Conservation (phyloP, 2,329 filamentous ascomycete species). For the Alternaria gaisen region DNA sequence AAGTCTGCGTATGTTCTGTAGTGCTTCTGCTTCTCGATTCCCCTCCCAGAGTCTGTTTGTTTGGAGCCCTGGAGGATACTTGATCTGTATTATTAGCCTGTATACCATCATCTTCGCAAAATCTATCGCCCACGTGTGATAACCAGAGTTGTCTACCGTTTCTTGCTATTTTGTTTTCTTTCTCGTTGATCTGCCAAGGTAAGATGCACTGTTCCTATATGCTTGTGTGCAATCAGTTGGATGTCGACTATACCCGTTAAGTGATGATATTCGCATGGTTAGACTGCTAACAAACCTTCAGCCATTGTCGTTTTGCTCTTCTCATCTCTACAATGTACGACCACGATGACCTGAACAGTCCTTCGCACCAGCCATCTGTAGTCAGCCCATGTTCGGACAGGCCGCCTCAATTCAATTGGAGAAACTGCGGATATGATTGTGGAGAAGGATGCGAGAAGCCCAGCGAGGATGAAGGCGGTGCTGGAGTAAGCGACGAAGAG, state of each 20-base stretch:
- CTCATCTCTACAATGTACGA: conserved; percentile 6
- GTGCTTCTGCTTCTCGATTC: neutral
- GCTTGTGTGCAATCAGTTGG: neutral
- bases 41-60: neutral
- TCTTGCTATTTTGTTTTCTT: neutral
- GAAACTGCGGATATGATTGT: conserved; percentile 36
- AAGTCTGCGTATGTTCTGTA: neutral
- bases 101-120: conserved; percentile 4
- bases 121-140: neutral
- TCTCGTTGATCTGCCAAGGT: neutral
- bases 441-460: conserved; percentile 31
- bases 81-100: conserved; percentile 10
- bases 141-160: neutral
- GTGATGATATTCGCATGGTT: neutral
- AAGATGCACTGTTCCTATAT: neutral
- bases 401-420: conserved; percentile 34
- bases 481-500: conserved; percentile 15
- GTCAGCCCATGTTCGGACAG: neutral
- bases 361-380: neutral
- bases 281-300: neutral
- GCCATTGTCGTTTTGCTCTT: neutral
- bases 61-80: neutral
- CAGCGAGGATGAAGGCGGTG: conserved; percentile 21
- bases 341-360: neutral
- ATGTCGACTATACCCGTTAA: neutral